Base-by-base conservation (phyloP, 306 rosid genomes). In the Abrus pulchellus region DNA sequence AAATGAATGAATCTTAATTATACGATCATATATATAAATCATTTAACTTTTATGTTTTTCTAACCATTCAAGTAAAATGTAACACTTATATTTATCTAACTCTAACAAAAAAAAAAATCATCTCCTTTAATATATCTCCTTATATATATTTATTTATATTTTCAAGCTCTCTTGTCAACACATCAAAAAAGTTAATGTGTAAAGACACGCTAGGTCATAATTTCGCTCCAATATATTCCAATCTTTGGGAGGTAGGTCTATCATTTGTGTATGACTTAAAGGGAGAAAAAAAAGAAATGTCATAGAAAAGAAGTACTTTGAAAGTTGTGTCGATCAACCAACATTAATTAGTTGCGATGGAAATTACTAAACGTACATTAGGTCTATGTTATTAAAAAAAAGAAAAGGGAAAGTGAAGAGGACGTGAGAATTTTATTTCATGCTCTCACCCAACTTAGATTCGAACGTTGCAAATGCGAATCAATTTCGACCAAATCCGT, bases 391-490 rank as follows among this genome's bases (percentile, higher is more conserved):
- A 47, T 47, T 9, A 47, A 9, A 9, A 47, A 47, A 47, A 59
- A 59, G 4, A 33, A 32, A 33, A 3, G 67, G 32, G 20, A 60
- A 33, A 3, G 67, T 60, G 20, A 60, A 32, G 20, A 33, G 38
- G 36, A 60, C 43, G 43, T 10, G 67, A 60, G 20, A 30, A 57
- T 57, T 27, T 27, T 1, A 57, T 57, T 57, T 57, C 1, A 57
- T 57, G 63, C 3, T 52, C 13, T 52, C 54, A 74, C 74, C 14
- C 54, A 71, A 77, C 20, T 60, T 68, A 34, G 52, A 63, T 76
- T 85, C 76, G 85, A 80, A 80, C 29, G 76, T 81, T 78, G 81
- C 69, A 85, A 72, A 77, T 54, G 55, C 53, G 3, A 9, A 74
- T 47, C 9, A 12, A 4, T 12, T 57, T 13, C n/a, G 29, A 9